Conservation (phyloP, 257 asterid species). For the Capsicum baccatum region DNA sequence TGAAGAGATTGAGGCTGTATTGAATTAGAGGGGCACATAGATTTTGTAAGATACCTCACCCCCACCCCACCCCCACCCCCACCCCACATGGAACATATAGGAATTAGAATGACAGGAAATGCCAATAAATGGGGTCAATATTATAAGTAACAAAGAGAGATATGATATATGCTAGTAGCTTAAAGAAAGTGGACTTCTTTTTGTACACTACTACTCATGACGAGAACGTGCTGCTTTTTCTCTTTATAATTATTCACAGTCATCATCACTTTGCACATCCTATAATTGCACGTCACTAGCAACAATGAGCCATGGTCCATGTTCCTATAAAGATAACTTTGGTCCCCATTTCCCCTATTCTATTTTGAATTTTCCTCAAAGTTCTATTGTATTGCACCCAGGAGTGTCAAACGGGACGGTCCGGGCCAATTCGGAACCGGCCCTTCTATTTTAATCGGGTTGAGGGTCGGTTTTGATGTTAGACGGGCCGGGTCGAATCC, state of each 20-base stretch:
- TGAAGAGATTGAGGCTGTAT: background rate
- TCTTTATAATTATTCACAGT: background rate
- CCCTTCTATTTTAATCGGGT: too few relatives aligned
- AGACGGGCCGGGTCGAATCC: too few relatives aligned
- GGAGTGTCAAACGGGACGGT: too few relatives aligned
- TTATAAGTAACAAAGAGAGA: slow-evolving; percentile 1
- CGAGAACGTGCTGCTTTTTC: slow-evolving; percentile 20
- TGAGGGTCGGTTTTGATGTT: too few relatives aligned
- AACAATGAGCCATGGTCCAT: slow-evolving; percentile 2
- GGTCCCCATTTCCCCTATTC: slow-evolving; percentile 5
- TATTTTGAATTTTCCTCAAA: background rate
- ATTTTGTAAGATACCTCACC: background rate
- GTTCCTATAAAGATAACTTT: background rate
- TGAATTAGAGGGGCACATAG: background rate
- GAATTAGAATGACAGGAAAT: background rate
- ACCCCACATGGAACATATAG: slow-evolving; percentile 13
- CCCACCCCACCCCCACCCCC: background rate
- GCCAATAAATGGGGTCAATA: slow-evolving; percentile 25
- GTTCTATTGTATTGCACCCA: background rate
- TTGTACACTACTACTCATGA: background rate
- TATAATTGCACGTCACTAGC: background rate
- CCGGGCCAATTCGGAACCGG: too few relatives aligned
- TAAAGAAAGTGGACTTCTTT: slow-evolving; percentile 10
- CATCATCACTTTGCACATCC: slow-evolving; percentile 23
- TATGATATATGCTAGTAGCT: background rate